Conservation (phyloP, 805 yeast species). For the Kodamaea neixiangensis region DNA sequence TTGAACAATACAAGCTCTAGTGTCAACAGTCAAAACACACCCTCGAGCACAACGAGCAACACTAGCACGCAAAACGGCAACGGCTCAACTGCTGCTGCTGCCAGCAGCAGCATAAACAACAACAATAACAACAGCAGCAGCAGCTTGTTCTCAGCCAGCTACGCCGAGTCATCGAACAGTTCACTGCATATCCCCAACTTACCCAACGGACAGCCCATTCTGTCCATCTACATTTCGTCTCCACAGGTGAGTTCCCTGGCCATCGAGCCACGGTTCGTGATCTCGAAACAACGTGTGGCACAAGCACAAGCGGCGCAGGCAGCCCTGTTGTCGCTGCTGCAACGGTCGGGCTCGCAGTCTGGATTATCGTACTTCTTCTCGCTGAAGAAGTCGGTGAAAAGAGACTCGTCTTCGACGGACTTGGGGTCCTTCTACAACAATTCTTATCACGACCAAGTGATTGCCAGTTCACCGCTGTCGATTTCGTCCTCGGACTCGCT, state of each 20-base stretch:
- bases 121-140: neutral
- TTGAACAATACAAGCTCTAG: slow-evolving; percentile 38
- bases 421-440: slow-evolving; percentile 45
- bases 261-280: slow-evolving; percentile 84
- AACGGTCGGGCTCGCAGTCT: slow-evolving; percentile 45
- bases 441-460: slow-evolving; percentile 29
- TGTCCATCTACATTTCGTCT: slow-evolving; percentile 67
- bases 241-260: slow-evolving; percentile 60
- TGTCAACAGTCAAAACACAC: slow-evolving; percentile 8
- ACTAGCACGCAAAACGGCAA: slow-evolving; percentile 3
- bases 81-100: neutral
- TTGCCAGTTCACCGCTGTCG: slow-evolving; percentile 30
- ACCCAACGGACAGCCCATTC: slow-evolving; percentile 58
- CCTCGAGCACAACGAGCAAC: slow-evolving; percentile 12
- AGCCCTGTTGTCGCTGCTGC: slow-evolving; percentile 37
- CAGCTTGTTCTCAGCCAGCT: neutral
- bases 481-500: slow-evolving; percentile 37
- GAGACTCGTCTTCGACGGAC: slow-evolving; percentile 43
- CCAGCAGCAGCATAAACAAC: neutral
- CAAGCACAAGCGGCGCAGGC: slow-evolving; percentile 47
- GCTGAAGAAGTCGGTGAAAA: slow-evolving; percentile 33
- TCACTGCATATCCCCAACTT: slow-evolving; percentile 47
- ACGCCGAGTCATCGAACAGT: slow-evolving; percentile 12
- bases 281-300: slow-evolving; percentile 73
- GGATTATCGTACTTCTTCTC: slow-evolving; percentile 53